Base-by-base conservation (phyloP, 768 basidiomycete species). In the Candolleomyces eurysporus region DNA sequence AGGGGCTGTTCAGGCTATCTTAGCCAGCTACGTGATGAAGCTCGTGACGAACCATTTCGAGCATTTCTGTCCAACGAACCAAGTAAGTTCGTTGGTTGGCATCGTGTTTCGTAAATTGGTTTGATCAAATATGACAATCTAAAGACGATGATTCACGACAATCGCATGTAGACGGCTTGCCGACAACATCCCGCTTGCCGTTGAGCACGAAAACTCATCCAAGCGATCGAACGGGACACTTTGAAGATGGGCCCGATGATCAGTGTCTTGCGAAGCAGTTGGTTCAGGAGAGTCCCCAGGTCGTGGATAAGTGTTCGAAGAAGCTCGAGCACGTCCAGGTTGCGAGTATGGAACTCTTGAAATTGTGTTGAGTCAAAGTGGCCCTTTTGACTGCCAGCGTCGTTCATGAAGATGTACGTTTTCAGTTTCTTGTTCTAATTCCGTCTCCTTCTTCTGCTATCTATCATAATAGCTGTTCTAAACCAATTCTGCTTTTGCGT, bases 131-230 rank as follows among this genome's bases (percentile, higher is more conserved):
- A 55, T 26, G 26, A 26, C 26, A 26, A 26, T 26, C 26, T 3
- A 43, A 72, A 71, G 55, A 52, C 58, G 10, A 67, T 72, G 30
- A 69, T 89, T 2, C 69, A 79, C 45, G 42, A 36, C 36, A 89
- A 85, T 88, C 2, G 80, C 84, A 0, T 86, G 82, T 68, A 86
- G 86, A 68, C 78, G 86, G 2, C 81, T 86, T 61, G 76, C 75
- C 3, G 87, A 89, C 67, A 81, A 78, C 51, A 68, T 88, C 4
- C 84, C 86, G 3, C 72, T 82, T 45, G 79, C 82, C 5, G 82
- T 88, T 59, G 86, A 88, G 61, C 66, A 77, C 48, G 79, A 84
- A 56, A 84, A 56, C 79, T 87, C 21, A 76, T 88, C 3, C 79
- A 79, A 4, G 87, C 85, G 0, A 62, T 85, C 5, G 76, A 79